Conservation (phyloP, 2,329 filamentous ascomycete genomes). For the Pestalotiopsis sp. region DNA sequence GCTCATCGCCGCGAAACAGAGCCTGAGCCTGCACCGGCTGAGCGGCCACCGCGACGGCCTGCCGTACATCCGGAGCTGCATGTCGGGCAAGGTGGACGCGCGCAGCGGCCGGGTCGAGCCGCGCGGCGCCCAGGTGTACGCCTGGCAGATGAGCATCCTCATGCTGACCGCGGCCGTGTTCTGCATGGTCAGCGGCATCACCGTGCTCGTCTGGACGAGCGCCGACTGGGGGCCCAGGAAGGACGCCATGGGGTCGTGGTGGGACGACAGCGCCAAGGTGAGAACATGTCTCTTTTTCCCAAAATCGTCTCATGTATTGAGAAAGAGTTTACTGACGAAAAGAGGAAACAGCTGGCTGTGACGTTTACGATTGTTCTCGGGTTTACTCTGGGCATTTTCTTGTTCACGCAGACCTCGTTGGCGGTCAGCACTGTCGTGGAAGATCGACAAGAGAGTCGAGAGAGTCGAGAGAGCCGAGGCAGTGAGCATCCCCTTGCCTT, state of each 20-base stretch:
- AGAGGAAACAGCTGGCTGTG: constrained; percentile 1
- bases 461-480: not conserved
- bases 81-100: constrained; percentile 8
- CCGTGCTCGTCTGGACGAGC: constrained; percentile 22
- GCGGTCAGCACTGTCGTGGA: not conserved
- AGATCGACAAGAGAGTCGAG: not conserved
- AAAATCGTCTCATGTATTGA: too few relatives aligned
- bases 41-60: constrained; percentile 40
- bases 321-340: too few relatives aligned
- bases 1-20: constrained; percentile 43
- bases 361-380: constrained; percentile 6
- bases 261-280: constrained; percentile 20
- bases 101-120: constrained; percentile 14
- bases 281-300: too few relatives aligned
- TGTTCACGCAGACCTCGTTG: constrained; percentile 3
- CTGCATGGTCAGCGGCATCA: constrained; percentile 21
- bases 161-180: constrained; percentile 21
- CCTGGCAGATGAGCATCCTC: constrained; percentile 22
- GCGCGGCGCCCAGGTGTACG: constrained; percentile 19
- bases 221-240: constrained; percentile 19
- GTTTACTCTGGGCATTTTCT: not conserved
- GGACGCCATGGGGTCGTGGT: constrained; percentile 13
- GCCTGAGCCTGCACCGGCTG: constrained; percentile 42
- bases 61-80: constrained; percentile 30
- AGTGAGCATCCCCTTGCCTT: not conserved